Conservation (phyloP, 257 asterid genomes). For the Solanum chiquidenum region DNA sequence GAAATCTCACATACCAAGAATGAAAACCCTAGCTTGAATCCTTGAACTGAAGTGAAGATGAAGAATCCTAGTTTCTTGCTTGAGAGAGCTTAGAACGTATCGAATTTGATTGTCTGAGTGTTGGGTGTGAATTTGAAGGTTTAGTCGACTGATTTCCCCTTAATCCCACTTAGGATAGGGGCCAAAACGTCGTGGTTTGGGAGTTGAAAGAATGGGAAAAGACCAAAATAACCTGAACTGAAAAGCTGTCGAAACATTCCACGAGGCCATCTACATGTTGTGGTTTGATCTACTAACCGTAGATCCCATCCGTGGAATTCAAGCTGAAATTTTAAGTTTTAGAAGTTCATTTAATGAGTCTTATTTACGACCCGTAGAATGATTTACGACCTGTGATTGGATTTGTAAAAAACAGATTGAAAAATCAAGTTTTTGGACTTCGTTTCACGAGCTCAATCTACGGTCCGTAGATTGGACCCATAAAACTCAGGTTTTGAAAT, state of each 20-base stretch:
- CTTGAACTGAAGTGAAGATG: neutral
- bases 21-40: neutral
- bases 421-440: neutral
- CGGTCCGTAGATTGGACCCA: neutral
- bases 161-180: neutral
- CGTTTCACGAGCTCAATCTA: neutral
- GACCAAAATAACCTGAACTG: neutral
- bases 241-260: neutral
- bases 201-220: neutral
- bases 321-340: neutral
- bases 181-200: neutral
- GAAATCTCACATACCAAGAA: neutral
- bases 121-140: neutral
- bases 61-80: neutral
- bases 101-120: neutral
- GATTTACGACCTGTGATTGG: neutral
- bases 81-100: neutral
- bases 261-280: neutral
- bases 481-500: neutral
- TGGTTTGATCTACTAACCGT: neutral
- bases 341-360: neutral
- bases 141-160: neutral
- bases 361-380: too few species aligned
- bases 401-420: neutral
- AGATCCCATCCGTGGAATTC: neutral